A percentile compares a stretch with the other conserved stretches of the same genome.
These are phyloP conservation scores for Craspedostauros australis DNA, from an alignment of 108 stramenopile species.

Conservation along the genomic window DNA sequence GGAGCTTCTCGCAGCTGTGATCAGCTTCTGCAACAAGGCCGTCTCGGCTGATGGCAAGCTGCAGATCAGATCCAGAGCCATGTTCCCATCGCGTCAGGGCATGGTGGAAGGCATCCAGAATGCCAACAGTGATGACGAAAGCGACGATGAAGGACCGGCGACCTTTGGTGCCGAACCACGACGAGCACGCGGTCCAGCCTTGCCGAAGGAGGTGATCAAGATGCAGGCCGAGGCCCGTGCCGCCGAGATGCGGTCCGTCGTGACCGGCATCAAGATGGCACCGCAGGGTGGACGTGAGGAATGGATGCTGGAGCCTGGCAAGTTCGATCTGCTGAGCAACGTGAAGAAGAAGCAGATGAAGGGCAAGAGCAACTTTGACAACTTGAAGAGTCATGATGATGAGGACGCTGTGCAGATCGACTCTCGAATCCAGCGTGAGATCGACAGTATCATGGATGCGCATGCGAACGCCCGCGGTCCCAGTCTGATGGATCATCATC, in stretches of 20 bases:
- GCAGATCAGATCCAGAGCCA: too few relatives aligned
- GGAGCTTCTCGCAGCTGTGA: too few relatives aligned
- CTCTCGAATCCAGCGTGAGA: slow-evolving; percentile 56
- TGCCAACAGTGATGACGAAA: slow-evolving; percentile 17
- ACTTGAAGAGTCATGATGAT: slow-evolving; percentile 29
- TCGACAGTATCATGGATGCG: slow-evolving; percentile 64
- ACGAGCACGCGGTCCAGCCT: slow-evolving; percentile 6
- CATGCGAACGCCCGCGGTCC: slow-evolving; percentile 71
- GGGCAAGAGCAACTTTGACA: slow-evolving; percentile 56
- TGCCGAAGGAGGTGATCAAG: slow-evolving; percentile 21
- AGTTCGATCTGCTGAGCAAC: slow-evolving; percentile 73
- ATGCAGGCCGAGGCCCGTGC: slow-evolving; percentile 24
- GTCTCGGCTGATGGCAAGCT: too few relatives aligned
- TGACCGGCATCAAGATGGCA: slow-evolving; percentile 10
- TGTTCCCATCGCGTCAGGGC: slow-evolving; percentile 20
- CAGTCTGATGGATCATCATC: slow-evolving; percentile 64
- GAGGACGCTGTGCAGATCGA: slow-evolving; percentile 1
- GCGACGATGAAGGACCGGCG: slow-evolving; percentile 68
- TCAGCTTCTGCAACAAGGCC: too few relatives aligned
- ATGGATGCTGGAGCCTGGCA: slow-evolving; percentile 85
- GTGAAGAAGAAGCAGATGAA: slow-evolving; percentile 47
- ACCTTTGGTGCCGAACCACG: slow-evolving; percentile 38
- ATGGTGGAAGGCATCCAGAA: not conserved
- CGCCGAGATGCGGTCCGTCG: slow-evolving; percentile 22
- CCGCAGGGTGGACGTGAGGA: slow-evolving; percentile 55